A percentile compares a stretch with the other conserved stretches of the same genome.
These are phyloP conservation scores for Auricularia sp. DNA, from an alignment of 768 basidiomycete genomes.

Conservation along the genomic window DNA sequence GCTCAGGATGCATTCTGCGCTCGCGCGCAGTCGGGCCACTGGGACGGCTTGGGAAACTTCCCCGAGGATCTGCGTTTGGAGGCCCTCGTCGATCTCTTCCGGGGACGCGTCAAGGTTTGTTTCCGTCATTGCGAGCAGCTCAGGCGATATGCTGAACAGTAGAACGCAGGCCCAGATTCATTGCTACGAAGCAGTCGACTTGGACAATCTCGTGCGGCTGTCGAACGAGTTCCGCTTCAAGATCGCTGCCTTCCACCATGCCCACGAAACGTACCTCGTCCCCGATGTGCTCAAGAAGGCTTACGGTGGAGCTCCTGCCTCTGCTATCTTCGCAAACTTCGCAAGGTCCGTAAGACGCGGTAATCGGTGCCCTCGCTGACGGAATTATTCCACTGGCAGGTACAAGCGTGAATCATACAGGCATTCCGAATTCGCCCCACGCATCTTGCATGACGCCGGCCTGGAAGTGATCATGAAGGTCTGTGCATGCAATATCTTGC, in stretches of 20 bases:
- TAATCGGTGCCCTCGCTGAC: not conserved
- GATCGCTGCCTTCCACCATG: constrained; percentile 26
- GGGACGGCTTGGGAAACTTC: constrained; percentile 19
- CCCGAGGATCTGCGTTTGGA: constrained; percentile 25
- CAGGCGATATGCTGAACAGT: constrained; percentile 16
- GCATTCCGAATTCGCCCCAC: constrained; percentile 29
- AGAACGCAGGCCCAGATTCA: constrained; percentile 28
- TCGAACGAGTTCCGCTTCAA: constrained; percentile 32
- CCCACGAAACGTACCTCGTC: constrained; percentile 33
- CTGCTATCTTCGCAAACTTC: constrained; percentile 31
- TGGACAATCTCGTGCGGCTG: constrained; percentile 19
- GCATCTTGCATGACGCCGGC: constrained; percentile 26
- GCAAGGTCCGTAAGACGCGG: constrained; percentile 5
- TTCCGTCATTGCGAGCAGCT: constrained; percentile 26
- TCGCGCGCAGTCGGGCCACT: constrained; percentile 9
- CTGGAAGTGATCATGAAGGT: constrained; percentile 25
- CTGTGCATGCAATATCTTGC: not conserved
- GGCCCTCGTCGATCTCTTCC: constrained; percentile 18
- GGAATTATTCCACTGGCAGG: constrained; percentile 10
- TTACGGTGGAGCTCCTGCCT: constrained; percentile 28
- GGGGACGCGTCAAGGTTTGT: constrained; percentile 39
- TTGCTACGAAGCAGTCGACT: constrained; percentile 27
- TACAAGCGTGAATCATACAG: constrained; percentile 30
- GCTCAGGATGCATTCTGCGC: constrained; percentile 25
- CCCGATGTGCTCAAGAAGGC: constrained; percentile 29